These are phyloP conservation scores for Epithemia pelagica DNA, from an alignment of 108 stramenopile species.

Conservation along the genomic window DNA sequence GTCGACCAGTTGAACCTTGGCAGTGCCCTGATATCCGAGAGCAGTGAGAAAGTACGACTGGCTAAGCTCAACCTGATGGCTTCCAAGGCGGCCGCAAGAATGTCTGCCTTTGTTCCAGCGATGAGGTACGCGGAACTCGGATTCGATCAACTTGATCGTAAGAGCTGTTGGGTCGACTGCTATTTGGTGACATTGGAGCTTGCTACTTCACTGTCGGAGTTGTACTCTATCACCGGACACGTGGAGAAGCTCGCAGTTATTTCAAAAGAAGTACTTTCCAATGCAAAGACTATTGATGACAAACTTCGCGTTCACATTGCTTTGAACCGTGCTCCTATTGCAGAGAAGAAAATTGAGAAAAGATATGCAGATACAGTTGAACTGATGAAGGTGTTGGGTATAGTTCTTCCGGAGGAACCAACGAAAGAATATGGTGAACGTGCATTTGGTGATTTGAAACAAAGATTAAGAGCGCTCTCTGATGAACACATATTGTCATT, in stretches of 20 bases:
- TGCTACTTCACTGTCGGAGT: not conserved
- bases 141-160: not conserved
- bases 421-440: not conserved
- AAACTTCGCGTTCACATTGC: not conserved
- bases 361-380: not conserved
- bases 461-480: not conserved
- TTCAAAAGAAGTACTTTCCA: not conserved
- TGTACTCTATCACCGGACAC: not conserved
- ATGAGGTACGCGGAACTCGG: not conserved
- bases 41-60: not conserved
- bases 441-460: no score
- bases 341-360: not conserved
- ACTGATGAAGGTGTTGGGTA: not conserved
- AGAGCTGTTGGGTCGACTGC: not conserved
- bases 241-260: not conserved
- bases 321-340: not conserved
- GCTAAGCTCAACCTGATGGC: not conserved
- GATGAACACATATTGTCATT: not conserved
- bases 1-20: not conserved
- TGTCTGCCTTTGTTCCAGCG: not conserved
- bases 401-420: not conserved
- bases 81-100: not conserved
- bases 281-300: not conserved
- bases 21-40: not conserved
- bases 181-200: not conserved